Percentiles rank a stretch among this genome's conserved stretches.
These are phyloP conservation scores for Globisporangium abappressorium DNA, from an alignment of 352 stramenopile species.

Conservation along the genomic window DNA sequence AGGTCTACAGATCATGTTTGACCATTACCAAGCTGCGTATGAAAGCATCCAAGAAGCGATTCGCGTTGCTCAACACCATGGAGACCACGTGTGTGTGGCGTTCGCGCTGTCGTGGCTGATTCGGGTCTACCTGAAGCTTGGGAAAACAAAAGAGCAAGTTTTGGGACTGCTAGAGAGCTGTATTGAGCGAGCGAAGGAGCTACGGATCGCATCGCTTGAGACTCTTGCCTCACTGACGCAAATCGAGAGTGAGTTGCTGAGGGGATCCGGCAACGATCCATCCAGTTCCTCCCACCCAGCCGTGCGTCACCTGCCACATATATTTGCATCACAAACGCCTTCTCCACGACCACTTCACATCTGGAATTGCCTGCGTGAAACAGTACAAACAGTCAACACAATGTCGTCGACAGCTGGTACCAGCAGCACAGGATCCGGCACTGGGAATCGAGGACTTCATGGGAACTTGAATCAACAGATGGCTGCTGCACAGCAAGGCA, in stretches of 20 bases:
- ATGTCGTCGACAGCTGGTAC: constrained; percentile 2
- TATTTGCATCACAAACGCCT: constrained; percentile 28
- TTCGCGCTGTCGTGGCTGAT: constrained; percentile 91
- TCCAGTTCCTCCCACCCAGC: not conserved
- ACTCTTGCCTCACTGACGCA: constrained; percentile 44
- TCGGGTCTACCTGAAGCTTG: constrained; percentile 54
- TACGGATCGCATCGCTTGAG: constrained; percentile 48
- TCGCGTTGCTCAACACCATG: constrained; percentile 89
- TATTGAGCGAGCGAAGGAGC: constrained; percentile 58
- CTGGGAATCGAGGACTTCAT: constrained; percentile 3
- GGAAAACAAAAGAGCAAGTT: constrained; percentile 54
- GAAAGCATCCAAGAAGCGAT: constrained; percentile 92
- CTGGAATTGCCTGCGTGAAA: constrained; percentile 38
- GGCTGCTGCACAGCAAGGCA: constrained; percentile 15
- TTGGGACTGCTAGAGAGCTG: constrained; percentile 45
- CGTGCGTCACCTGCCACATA: constrained; percentile 28
- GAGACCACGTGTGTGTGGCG: constrained; percentile 90
- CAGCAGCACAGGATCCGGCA: not conserved
- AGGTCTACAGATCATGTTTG: constrained; percentile 83
- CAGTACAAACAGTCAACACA: constrained; percentile 3
- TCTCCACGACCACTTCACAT: constrained; percentile 40
- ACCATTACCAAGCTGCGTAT: constrained; percentile 67
- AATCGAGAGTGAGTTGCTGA: constrained; percentile 45
- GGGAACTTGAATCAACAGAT: constrained; percentile 30
- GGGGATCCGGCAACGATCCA: constrained; percentile 17